phyloP scores from a whole-genome alignment of 2,329 filamentous ascomycete genomes.

The Rhytidhysteron rufulum region DNA sequence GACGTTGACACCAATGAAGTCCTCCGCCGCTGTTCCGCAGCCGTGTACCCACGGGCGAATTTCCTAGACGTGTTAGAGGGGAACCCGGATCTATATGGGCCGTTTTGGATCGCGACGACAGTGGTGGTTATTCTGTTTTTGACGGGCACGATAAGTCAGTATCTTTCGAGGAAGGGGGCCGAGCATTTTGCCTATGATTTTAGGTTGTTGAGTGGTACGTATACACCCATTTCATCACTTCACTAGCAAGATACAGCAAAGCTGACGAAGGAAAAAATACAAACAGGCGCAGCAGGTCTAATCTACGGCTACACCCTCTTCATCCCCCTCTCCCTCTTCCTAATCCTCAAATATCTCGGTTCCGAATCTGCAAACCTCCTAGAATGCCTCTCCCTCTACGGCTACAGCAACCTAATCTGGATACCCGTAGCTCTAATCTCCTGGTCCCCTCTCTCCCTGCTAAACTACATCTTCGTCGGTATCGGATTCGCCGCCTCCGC shows the following conservation, averaged over 20 bases:
- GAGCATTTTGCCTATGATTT: constrained; percentile 89
- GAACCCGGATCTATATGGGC: constrained; percentile 93
- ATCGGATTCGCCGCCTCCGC: constrained; percentile 47
- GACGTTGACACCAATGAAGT: constrained; percentile 95
- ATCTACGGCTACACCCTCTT: constrained; percentile 88
- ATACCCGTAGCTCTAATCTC: constrained; percentile 88
- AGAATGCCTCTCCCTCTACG: constrained; percentile 93
- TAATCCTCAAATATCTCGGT: constrained; percentile 88
- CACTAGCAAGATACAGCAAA: not conserved
- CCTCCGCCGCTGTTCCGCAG: constrained; percentile 77
- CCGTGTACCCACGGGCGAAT: constrained; percentile 87
- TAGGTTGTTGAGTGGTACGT: constrained; percentile 72
- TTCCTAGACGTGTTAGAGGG: constrained; percentile 97
- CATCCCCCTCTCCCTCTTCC: constrained; percentile 81
- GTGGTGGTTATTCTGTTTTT: constrained; percentile 94
- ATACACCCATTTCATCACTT: not conserved
- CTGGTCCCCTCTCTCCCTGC: constrained; percentile 78
- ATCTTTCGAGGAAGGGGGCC: constrained; percentile 65
- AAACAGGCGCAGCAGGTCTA: constrained; percentile 73
- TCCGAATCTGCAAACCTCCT: constrained; percentile 89
- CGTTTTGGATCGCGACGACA: constrained; percentile 98
- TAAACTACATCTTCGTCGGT: constrained; percentile 93
- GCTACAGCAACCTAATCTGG: constrained; percentile 96
- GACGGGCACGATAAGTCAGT: constrained; percentile 91
- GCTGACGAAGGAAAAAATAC: not conserved